phyloP scores from a whole-genome alignment of 306 rosid genomes.

The Carpinus fangiana region DNA sequence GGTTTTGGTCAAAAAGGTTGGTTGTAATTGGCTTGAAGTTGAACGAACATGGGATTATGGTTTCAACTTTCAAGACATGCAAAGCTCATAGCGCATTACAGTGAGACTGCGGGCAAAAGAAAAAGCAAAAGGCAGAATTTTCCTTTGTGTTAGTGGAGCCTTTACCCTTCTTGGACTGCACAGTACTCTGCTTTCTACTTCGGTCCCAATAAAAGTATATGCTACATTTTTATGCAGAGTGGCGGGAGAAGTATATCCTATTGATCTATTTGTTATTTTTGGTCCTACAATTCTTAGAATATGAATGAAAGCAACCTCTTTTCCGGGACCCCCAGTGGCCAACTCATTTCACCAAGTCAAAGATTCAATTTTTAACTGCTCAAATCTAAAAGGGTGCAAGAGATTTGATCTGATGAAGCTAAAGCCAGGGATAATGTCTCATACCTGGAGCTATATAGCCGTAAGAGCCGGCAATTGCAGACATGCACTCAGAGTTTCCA shows the following conservation, averaged over 20 bases:
- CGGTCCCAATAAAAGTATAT: conserved; percentile 38
- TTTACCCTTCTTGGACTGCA: conserved; percentile 53
- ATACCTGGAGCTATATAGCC: conserved; percentile 98
- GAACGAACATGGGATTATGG: conserved; percentile 36
- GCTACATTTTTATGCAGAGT: conserved; percentile 20
- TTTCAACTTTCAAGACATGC: conserved; percentile 80
- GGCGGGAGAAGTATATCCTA: conserved; percentile 10
- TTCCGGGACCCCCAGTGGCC: neutral
- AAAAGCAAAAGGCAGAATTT: conserved; percentile 47
- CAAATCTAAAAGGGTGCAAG: neutral
- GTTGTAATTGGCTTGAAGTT: conserved; percentile 31
- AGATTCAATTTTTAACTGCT: neutral
- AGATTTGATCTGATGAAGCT: neutral
- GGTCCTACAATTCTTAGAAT: conserved; percentile 6
- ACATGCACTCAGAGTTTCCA: conserved; percentile 92
- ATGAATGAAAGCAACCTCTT: conserved; percentile 23
- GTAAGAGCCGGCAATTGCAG: conserved; percentile 92
- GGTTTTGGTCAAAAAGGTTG: conserved; percentile 43
- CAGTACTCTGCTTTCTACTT: conserved; percentile 31
- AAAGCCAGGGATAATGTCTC: conserved; percentile 1
- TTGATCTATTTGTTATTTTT: conserved; percentile 2
- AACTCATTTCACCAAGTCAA: conserved; percentile 2
- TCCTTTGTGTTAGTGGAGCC: conserved; percentile 62
- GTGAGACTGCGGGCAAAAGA: conserved; percentile 28
- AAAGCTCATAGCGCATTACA: conserved; percentile 32